These are phyloP conservation scores for Botrytis galanthina DNA, from an alignment of 2,329 filamentous ascomycete species.

Conservation along the genomic window DNA sequence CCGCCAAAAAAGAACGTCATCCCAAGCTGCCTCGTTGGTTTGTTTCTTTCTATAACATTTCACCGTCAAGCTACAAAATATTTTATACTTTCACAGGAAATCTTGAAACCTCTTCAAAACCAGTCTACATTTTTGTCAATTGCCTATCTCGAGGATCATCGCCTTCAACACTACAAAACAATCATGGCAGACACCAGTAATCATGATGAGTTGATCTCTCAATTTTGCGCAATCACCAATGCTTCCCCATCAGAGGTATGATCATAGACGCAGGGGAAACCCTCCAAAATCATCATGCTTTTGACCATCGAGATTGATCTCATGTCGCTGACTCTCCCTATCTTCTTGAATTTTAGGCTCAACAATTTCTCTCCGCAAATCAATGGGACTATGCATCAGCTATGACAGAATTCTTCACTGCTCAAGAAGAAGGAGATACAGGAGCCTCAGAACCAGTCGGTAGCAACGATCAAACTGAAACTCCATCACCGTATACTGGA, in stretches of 20 bases:
- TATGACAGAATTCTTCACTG: constrained; percentile 59
- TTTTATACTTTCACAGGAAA: background rate
- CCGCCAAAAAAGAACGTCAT: constrained; percentile 15
- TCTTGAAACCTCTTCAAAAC: background rate
- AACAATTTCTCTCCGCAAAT: constrained; percentile 62
- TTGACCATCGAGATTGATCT: background rate
- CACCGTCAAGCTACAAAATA: constrained; percentile 1
- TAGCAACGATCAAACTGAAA: constrained; percentile 36
- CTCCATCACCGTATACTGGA: constrained; percentile 50
- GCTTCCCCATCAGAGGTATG: constrained; percentile 49
- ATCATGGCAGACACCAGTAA: constrained; percentile 39
- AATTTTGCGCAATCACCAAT: constrained; percentile 58
- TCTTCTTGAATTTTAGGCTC: constrained; percentile 51
- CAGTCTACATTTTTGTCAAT: background rate
- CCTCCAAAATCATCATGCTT: background rate
- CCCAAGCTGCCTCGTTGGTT: constrained; percentile 26
- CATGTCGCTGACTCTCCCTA: background rate
- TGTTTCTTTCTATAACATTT: constrained; percentile 1
- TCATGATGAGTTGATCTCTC: constrained; percentile 48
- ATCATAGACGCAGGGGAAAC: background rate
- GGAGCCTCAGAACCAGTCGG: constrained; percentile 46
- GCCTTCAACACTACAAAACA: constrained; percentile 35
- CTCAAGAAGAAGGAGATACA: constrained; percentile 51
- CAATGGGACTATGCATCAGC: constrained; percentile 66
- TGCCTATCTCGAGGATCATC: background rate